Evolutionary conservation across 139 green algal genomes (phyloP), one percentile per base, ranked within the genome.

Genomic region (Haematococcus lacustris): DNA sequence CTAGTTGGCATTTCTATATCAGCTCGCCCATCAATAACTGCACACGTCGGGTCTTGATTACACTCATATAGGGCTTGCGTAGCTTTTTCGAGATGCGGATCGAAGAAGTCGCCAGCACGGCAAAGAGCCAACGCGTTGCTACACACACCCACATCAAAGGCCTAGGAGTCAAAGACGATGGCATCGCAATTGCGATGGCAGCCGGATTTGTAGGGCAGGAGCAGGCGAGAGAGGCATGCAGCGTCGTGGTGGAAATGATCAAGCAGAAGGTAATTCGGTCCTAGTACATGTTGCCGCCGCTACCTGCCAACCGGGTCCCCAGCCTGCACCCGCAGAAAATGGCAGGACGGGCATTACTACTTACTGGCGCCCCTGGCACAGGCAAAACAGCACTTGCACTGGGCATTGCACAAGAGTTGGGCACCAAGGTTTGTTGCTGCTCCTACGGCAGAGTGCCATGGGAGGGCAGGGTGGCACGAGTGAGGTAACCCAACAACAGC

Each of bases 101-200:
- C 38, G 94, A 99, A 77, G 95, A 98, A 76, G 95, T 98, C 41
- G 80, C 89, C 0, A 92, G 78, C 37, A 96, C 92, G 26, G 92
- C 89, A 37, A 97, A 98, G 77, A 87, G 91, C 23, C 89, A 97
- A 84, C 92, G 95, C 38, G 89, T 99, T 9, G 94, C 93, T 3
- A 95, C 94, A 0, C 95, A 99, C 81, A 98, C 95, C 26, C 95
- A 99, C 74, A 98, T 99, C 87, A 98, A 98, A 77, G 95, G 92
- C 1, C 82, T 98, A 3, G 94, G 94, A 21, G 72, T 98, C 5
- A 77, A 87, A 50, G 91, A 97, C 4, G 88, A 96, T 83, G 94
- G 94, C 60, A 81, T 59, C 0, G 86, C 93, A 4, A 70, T 92
- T 30, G 76, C 85, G 4, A 78, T 94, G 75, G 89, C 83, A 32